Conservation (phyloP, 2,329 filamentous ascomycete species). For the Neofusicoccum ribis region DNA sequence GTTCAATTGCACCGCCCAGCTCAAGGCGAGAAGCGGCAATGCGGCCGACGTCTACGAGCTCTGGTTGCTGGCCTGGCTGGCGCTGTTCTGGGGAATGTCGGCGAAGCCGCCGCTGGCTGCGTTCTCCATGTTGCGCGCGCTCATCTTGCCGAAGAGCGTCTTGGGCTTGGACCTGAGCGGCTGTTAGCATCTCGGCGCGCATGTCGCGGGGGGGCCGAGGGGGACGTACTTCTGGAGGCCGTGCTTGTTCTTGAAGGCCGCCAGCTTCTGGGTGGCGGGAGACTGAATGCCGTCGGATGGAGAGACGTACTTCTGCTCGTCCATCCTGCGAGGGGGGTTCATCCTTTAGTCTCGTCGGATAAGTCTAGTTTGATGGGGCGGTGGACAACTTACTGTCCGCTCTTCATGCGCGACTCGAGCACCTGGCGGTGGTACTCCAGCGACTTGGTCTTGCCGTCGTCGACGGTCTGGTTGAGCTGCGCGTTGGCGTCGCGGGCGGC, state of each 20-base stretch:
- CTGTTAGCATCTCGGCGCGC: not conserved
- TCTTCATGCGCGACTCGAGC: slow-evolving; percentile 69
- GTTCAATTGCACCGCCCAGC: not conserved
- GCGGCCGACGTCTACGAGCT: not conserved
- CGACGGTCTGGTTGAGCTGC: slow-evolving; percentile 31
- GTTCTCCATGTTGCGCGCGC: slow-evolving; percentile 40
- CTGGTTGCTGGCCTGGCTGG: not conserved
- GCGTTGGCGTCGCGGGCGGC: slow-evolving; percentile 67
- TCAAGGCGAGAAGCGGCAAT: no score
- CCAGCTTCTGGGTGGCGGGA: slow-evolving; percentile 80
- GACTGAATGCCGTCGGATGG: slow-evolving; percentile 90
- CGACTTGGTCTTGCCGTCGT: slow-evolving; percentile 43
- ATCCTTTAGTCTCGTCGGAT: slow-evolving; percentile 14
- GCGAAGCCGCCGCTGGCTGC: slow-evolving; percentile 32
- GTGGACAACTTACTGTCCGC: slow-evolving; percentile 58
- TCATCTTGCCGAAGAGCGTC: slow-evolving; percentile 44
- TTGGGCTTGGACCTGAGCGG: slow-evolving; percentile 37
- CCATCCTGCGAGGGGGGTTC: slow-evolving; percentile 11
- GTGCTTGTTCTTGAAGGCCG: slow-evolving; percentile 76
- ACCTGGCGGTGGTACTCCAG: slow-evolving; percentile 78
- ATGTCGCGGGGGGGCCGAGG: not conserved
- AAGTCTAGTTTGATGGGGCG: not conserved
- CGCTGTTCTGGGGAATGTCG: slow-evolving; percentile 28
- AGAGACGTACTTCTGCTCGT: slow-evolving; percentile 63
- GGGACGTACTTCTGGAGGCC: slow-evolving; percentile 64